phyloP scores from a whole-genome alignment of 148 eudicot genomes.

The Rhododendron henanense region DNA sequence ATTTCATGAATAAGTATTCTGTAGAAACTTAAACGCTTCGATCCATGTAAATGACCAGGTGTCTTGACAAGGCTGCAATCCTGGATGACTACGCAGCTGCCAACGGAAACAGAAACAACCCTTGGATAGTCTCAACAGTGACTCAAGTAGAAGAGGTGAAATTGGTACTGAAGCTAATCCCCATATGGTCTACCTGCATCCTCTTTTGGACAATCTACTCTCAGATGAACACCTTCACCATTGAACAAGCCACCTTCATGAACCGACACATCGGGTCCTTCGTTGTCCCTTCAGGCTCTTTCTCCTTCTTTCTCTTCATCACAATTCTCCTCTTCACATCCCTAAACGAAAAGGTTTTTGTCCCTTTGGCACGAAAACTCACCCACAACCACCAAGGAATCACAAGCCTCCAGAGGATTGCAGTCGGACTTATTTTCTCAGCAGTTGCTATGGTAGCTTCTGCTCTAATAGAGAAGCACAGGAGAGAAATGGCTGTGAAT shows the following conservation, averaged over 20 bases:
- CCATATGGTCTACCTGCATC: slow-evolving; percentile 91
- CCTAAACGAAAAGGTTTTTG: slow-evolving; percentile 63
- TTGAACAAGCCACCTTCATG: slow-evolving; percentile 97
- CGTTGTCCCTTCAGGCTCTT: slow-evolving; percentile 72
- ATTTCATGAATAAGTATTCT: background rate
- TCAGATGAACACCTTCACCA: slow-evolving; percentile 96
- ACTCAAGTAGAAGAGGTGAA: slow-evolving; percentile 96
- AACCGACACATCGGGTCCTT: slow-evolving; percentile 64
- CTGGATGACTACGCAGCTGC: slow-evolving; percentile 47
- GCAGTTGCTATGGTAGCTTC: slow-evolving; percentile 64
- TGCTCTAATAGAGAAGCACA: slow-evolving; percentile 61
- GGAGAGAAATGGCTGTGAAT: slow-evolving; percentile 31
- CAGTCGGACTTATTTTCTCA: slow-evolving; percentile 69
- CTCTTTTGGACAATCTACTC: slow-evolving; percentile 98
- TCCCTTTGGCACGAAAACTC: slow-evolving; percentile 65
- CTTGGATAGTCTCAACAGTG: slow-evolving; percentile 70
- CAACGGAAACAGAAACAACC: slow-evolving; percentile 40
- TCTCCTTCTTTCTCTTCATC: slow-evolving; percentile 78
- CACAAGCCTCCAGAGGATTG: slow-evolving; percentile 77
- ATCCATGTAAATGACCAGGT: slow-evolving; percentile 32
- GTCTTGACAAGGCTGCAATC: slow-evolving; percentile 91
- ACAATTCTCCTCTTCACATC: slow-evolving; percentile 83
- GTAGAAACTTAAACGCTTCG: slow-evolving; percentile 1
- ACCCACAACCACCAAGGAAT: slow-evolving; percentile 64
- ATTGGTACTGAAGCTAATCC: slow-evolving; percentile 80